Evolutionary conservation across 1,284 basidiomycete genomes (phyloP).

Genomic region (Cryptococcus amylolentus): DNA sequence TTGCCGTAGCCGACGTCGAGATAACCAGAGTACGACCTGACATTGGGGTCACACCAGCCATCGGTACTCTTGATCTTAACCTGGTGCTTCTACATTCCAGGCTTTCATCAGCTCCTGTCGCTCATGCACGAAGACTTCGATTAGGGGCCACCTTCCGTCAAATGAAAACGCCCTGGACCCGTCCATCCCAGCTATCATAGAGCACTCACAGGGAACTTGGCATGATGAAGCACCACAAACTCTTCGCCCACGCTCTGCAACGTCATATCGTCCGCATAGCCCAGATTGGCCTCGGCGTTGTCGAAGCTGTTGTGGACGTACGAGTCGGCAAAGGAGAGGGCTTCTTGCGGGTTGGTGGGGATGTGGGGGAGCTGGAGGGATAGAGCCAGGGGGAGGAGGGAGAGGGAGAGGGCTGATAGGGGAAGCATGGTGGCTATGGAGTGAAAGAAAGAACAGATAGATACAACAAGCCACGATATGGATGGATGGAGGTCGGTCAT

Average conservation of each 20-base stretch:
- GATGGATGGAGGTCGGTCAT: too few species aligned
- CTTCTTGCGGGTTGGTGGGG: conserved; percentile 32
- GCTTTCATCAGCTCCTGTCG: background rate
- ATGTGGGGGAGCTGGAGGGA: conserved; percentile 33
- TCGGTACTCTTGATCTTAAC: conserved; percentile 48
- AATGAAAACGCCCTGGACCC: background rate
- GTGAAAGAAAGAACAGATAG: background rate
- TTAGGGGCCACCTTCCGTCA: too few species aligned
- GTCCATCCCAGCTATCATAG: background rate
- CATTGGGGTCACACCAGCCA: conserved; percentile 50
- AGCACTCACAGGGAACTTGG: conserved; percentile 34
- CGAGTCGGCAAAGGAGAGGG: conserved; percentile 25
- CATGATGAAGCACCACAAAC: conserved; percentile 25
- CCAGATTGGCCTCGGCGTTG: conserved; percentile 17
- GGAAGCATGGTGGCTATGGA: background rate
- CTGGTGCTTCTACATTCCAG: conserved; percentile 28
- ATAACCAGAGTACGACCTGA: conserved; percentile 52
- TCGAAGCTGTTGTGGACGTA: conserved; percentile 18
- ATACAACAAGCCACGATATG: too few species aligned
- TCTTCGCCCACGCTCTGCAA: conserved; percentile 35
- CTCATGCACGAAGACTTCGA: too few species aligned
- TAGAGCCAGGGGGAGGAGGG: conserved; percentile 18
- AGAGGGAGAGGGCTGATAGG: background rate
- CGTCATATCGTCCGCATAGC: conserved; percentile 33
- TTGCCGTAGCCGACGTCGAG: conserved; percentile 63